Evolutionary conservation across 257 asterid species (phyloP), one percentile per base, ranked within the genome.

Genomic region (Gentiana dahurica): DNA sequence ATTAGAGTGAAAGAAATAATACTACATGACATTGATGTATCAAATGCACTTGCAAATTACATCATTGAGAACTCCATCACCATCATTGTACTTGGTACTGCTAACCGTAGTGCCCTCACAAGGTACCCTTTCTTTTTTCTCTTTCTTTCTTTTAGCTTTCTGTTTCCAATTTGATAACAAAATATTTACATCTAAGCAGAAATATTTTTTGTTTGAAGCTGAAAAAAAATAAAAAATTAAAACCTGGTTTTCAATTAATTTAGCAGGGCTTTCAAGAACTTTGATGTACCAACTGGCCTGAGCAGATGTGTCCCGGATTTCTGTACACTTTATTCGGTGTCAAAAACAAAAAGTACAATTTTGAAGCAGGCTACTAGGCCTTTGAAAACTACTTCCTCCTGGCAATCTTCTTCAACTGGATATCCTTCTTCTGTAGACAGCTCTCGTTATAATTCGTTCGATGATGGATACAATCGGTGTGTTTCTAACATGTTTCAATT

Each of bases 1-100:
- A 63, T 89, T 71, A 82, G 77, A 2, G 89, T 67, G 24, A 78
- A 56, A 60, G 98, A 91, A 79, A 84, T 82, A 57, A 68, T 85
- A 66, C 77, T 87, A 15, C 81, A 79, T 41, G 81, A 75, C 71
- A 24, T 46, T 1, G 94, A 84, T 2, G 69, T 81, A 57, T 81
- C 89, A 59, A 70, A 13, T 57, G 77, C 81, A 47, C 75, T 90
- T 24, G 61, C 75, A 3, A 83, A 79, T 34, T 87, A 76, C 46
- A 67, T 81, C 57, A 62, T 12, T 34, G 44, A 55, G 4, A 77
- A 69, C 61, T 65, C 55, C 54, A 72, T 87, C 67, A 63, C 63
- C 59, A 66, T 77, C 36, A n/a, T 81, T 2, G 87, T 91, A 12
- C 74, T 87, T 36, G 98, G 98, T 0, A 77, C 87, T 68, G 78